Evolutionary conservation across 768 basidiomycete species (phyloP).

Genomic region (Rhodosporidiobolus odoratus): DNA sequence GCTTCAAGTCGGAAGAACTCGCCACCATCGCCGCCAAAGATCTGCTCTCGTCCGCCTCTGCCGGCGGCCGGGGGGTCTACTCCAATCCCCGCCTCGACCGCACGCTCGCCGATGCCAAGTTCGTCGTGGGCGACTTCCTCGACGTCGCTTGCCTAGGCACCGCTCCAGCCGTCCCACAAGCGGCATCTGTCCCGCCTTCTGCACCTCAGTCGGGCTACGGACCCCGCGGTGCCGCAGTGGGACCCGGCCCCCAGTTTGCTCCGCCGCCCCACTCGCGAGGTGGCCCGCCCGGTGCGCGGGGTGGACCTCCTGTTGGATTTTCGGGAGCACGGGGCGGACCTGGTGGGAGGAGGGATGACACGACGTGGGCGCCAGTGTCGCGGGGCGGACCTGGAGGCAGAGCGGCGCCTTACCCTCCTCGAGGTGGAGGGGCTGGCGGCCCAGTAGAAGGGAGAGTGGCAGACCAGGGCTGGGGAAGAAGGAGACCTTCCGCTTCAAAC

Average conservation of each 20-base stretch:
- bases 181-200: no score
- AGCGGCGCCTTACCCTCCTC: not conserved
- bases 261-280: not conserved
- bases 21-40: constrained; percentile 23
- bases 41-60: constrained; percentile 5
- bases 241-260: not conserved
- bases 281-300: not conserved
- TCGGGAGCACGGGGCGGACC: not conserved
- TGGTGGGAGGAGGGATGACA: constrained; percentile 6
- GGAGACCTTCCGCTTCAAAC: not conserved
- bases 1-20: constrained; percentile 27
- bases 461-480: constrained; percentile 23
- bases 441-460: not conserved
- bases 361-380: constrained; percentile 13
- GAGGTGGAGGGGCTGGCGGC: not conserved
- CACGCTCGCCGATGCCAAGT: constrained; percentile 30
- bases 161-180: no score
- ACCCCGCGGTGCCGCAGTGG: no score
- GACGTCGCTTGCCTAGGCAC: constrained; percentile 30
- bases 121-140: constrained; percentile 32
- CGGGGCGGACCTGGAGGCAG: not conserved
- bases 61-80: not conserved
- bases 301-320: not conserved
- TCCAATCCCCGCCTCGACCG: constrained; percentile 5
- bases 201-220: no score